These are phyloP conservation scores for Vachellia pachyceras DNA, from an alignment of 306 rosid species.

Conservation along the genomic window DNA sequence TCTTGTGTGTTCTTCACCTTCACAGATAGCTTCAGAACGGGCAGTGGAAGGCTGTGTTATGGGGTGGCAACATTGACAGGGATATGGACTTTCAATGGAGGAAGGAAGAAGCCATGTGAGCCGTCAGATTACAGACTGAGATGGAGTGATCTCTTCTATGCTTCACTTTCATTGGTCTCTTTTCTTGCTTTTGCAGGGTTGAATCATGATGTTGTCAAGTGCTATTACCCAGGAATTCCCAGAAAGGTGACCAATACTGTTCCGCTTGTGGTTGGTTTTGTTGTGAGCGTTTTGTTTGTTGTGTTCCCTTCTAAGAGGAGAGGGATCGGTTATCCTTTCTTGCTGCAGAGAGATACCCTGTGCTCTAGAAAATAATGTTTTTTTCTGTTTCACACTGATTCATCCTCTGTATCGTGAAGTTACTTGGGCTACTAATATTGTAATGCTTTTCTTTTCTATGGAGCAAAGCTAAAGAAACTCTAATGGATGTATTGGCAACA, in stretches of 20 bases:
- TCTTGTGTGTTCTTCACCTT: slow-evolving; percentile 66
- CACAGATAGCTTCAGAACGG: slow-evolving; percentile 64
- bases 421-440: no score
- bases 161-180: slow-evolving; percentile 49
- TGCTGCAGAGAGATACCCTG: slow-evolving; percentile 49
- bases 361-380: slow-evolving; percentile 39
- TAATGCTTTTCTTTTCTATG: no score
- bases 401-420: neutral
- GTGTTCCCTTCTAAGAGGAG: slow-evolving; percentile 66
- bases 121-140: slow-evolving; percentile 55
- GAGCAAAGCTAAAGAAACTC: no score
- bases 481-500: no score
- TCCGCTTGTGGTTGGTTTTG: slow-evolving; percentile 69
- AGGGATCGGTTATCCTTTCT: slow-evolving; percentile 77
- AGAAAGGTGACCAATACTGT: slow-evolving; percentile 56
- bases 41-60: slow-evolving; percentile 53
- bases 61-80: slow-evolving; percentile 68
- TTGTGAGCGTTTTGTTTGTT: slow-evolving; percentile 57
- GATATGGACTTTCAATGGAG: slow-evolving; percentile 65
- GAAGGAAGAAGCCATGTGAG: slow-evolving; percentile 51
- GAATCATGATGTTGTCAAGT: slow-evolving; percentile 55
- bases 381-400: neutral
- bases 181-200: slow-evolving; percentile 66
- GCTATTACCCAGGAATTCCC: slow-evolving; percentile 62
- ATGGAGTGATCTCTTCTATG: slow-evolving; percentile 63